phyloP scores from a whole-genome alignment of 257 asterid genomes.

The Fraxinus anomala region DNA sequence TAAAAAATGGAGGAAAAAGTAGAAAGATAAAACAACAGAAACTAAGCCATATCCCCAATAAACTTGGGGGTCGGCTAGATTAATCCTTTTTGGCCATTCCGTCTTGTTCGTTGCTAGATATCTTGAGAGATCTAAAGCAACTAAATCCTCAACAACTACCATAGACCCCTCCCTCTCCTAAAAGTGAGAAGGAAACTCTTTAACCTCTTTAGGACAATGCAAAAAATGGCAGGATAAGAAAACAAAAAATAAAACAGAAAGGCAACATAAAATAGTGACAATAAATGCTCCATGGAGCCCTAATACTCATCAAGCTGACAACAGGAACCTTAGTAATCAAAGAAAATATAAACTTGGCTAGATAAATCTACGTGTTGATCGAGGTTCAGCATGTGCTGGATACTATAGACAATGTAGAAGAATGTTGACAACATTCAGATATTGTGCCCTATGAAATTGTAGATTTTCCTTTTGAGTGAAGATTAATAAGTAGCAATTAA shows the following conservation, averaged over 20 bases:
- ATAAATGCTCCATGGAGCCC: constrained; percentile 7
- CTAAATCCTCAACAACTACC: not conserved
- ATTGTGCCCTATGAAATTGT: not conserved
- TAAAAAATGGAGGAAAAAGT: not conserved
- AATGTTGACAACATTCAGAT: not conserved
- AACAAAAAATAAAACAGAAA: not conserved
- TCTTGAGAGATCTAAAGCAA: not conserved
- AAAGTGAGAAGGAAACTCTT: not conserved
- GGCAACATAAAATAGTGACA: not conserved
- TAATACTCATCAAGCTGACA: constrained; percentile 10
- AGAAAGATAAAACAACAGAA: not conserved
- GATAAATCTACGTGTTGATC: not conserved
- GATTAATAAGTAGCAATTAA: not conserved
- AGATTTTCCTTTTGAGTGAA: constrained; percentile 12
- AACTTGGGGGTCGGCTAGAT: not conserved
- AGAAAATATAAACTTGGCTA: not conserved
- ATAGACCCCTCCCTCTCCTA: not conserved
- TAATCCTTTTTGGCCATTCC: not conserved
- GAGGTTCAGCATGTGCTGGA: not conserved
- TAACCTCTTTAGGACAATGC: not conserved
- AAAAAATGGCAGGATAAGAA: not conserved
- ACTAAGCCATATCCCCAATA: not conserved
- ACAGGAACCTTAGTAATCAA: constrained; percentile 1
- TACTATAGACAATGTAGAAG: constrained; percentile 9
- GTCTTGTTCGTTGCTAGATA: not conserved